Conservation (phyloP, 176 grass and related monocot genomes). For the Canna indica region DNA sequence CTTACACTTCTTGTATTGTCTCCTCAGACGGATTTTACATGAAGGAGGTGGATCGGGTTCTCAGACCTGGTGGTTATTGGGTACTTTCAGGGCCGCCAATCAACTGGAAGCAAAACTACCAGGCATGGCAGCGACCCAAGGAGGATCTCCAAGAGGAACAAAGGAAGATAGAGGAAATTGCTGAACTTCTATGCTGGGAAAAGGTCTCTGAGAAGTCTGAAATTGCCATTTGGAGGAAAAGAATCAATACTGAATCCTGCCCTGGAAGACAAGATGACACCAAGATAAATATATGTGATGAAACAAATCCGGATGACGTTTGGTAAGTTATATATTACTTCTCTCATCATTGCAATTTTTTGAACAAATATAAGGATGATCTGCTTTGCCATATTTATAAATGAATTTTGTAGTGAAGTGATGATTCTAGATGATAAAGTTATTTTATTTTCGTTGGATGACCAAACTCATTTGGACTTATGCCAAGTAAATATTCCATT, state of each 20-base stretch:
- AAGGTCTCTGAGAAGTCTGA: constrained; percentile 68
- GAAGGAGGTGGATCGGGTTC: constrained; percentile 86
- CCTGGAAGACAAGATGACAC: constrained; percentile 28
- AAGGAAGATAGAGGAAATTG: constrained; percentile 63
- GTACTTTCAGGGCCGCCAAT: constrained; percentile 81
- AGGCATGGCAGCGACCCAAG: constrained; percentile 50
- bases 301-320: constrained; percentile 34
- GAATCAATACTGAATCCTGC: constrained; percentile 50
- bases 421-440: too few relatives aligned
- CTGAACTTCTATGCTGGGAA: constrained; percentile 72
- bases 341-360: too few relatives aligned
- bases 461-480: too few relatives aligned
- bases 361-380: too few relatives aligned
- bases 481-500: too few relatives aligned
- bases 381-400: neutral
- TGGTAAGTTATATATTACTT: constrained; percentile 40
- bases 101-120: constrained; percentile 64
- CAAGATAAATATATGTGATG: constrained; percentile 49
- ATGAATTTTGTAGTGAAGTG: too few relatives aligned
- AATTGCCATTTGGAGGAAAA: constrained; percentile 71
- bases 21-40: constrained; percentile 83
- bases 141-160: constrained; percentile 63
- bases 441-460: too few relatives aligned
- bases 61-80: constrained; percentile 83
- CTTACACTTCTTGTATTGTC: constrained; percentile 1